A percentile compares a stretch with the other conserved stretches of the same genome.
phyloP scores from a whole-genome alignment of 805 yeast species.

The Kuraishia molischiana region DNA sequence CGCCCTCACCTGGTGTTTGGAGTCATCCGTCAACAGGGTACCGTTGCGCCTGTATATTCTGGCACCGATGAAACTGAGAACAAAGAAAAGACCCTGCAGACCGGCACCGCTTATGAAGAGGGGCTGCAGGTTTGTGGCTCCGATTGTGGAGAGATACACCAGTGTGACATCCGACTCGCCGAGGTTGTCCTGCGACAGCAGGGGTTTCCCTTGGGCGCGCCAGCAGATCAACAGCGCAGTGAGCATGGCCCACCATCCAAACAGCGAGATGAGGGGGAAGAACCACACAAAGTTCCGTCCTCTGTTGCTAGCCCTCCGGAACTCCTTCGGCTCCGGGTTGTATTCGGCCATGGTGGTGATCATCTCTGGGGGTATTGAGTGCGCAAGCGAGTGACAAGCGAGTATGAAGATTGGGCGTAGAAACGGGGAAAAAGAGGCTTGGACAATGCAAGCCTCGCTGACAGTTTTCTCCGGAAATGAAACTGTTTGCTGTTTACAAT shows the following conservation, averaged over 20 bases:
- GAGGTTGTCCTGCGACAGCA: constrained; percentile 11
- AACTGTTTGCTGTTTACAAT: too few relatives aligned
- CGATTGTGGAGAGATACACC: constrained; percentile 77
- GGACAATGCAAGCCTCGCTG: too few relatives aligned
- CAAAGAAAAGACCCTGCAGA: constrained; percentile 67
- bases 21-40: constrained; percentile 43
- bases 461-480: too few relatives aligned
- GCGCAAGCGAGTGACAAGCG: not conserved
- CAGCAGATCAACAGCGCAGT: constrained; percentile 70
- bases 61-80: constrained; percentile 54
- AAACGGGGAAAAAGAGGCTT: too few relatives aligned
- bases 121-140: constrained; percentile 81
- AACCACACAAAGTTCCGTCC: constrained; percentile 5
- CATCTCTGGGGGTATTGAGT: too few relatives aligned
- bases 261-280: constrained; percentile 55
- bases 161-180: constrained; percentile 44
- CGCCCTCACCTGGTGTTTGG: constrained; percentile 23
- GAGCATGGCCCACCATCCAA: constrained; percentile 89
- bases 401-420: not conserved
- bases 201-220: constrained; percentile 73
- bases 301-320: not conserved
- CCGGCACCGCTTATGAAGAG: constrained; percentile 73
- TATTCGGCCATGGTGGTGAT: not conserved
- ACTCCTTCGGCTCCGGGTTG: not conserved
- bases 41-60: constrained; percentile 47